Percentiles rank a stretch among this genome's conserved stretches.
Conservation (phyloP, 176 grass and related monocot genomes). For the Eleusine indica region DNA sequence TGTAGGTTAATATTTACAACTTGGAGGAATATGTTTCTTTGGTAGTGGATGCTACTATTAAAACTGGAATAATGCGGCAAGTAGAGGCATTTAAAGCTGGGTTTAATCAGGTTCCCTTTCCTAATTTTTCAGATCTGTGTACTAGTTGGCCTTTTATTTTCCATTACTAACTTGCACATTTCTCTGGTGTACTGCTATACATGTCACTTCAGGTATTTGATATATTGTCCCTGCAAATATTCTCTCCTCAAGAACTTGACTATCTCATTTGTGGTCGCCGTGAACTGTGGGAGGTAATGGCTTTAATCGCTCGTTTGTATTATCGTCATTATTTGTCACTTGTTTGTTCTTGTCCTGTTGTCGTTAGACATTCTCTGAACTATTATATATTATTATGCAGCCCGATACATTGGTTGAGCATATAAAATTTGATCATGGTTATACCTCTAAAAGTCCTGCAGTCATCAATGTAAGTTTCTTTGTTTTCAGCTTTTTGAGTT, state of each 20-base stretch:
- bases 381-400: conserved; percentile 46
- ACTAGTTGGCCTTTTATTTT: conserved; percentile 16
- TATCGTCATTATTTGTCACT: conserved; percentile 2
- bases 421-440: conserved; percentile 98
- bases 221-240: conserved; percentile 78
- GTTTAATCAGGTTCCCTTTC: conserved; percentile 74
- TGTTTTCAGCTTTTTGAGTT: not conserved
- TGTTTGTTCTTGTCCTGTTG: too few relatives aligned
- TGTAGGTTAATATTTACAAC: conserved; percentile 76
- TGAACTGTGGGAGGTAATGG: conserved; percentile 84
- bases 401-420: conserved; percentile 73
- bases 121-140: conserved; percentile 9
- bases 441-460: conserved; percentile 81
- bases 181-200: not conserved
- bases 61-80: conserved; percentile 70
- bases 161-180: not conserved
- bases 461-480: conserved; percentile 70
- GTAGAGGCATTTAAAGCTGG: conserved; percentile 79
- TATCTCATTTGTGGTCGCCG: conserved; percentile 76
- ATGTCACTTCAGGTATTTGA: conserved; percentile 72
- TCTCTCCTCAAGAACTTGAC: conserved; percentile 84
- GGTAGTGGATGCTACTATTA: conserved; percentile 76
- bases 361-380: conserved; percentile 20
- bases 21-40: conserved; percentile 86
- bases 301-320: not conserved